Conservation (phyloP, 208 protist species). For the Borovskyia barvae region DNA sequence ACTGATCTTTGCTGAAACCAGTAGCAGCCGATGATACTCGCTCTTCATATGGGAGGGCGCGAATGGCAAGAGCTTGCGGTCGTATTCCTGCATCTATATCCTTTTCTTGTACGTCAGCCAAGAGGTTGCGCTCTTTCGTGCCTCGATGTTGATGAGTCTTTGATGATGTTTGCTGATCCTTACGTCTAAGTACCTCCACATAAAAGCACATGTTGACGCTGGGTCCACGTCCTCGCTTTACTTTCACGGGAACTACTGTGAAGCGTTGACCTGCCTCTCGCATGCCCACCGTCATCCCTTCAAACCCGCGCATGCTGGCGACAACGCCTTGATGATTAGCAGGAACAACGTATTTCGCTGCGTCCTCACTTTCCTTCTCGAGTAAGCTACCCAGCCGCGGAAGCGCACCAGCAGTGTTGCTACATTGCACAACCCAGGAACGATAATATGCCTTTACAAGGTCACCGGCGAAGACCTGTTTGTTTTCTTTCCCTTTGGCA, state of each 20-base stretch:
- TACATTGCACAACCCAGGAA: constrained; percentile 61
- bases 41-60: neutral
- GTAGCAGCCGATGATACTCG: neutral
- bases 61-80: constrained; percentile 5
- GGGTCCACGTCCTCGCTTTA: constrained; percentile 50
- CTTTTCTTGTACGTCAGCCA: neutral
- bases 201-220: constrained; percentile 70
- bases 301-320: constrained; percentile 71
- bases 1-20: constrained; percentile 67
- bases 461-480: constrained; percentile 60
- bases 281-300: constrained; percentile 76
- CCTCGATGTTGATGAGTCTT: neutral
- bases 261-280: constrained; percentile 53
- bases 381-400: constrained; percentile 65
- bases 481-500: constrained; percentile 31
- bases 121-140: neutral
- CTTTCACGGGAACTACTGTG: constrained; percentile 47
- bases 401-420: constrained; percentile 19
- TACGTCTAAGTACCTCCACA: constrained; percentile 44
- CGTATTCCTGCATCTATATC: neutral
- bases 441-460: constrained; percentile 49
- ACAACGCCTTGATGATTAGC: constrained; percentile 61
- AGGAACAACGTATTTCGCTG: constrained; percentile 40
- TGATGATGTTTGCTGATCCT: constrained; percentile 24
- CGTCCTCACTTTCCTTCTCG: constrained; percentile 49